These are phyloP conservation scores for Populus hybrid DNA, from an alignment of 441 rosid genomes.

Conservation along the genomic window DNA sequence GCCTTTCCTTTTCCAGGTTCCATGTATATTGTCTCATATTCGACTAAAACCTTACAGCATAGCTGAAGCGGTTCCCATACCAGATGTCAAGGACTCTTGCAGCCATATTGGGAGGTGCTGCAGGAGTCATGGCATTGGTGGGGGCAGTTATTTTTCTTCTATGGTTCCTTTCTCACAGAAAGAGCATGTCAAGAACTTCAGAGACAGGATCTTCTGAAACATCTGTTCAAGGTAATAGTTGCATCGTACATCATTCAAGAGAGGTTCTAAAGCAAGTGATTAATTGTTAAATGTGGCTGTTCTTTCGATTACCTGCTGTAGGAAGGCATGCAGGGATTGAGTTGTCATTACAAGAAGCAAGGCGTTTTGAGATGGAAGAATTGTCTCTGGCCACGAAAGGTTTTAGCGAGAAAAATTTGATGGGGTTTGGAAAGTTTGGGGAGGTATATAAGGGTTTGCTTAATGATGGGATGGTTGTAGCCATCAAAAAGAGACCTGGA, in stretches of 20 bases:
- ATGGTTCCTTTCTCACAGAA: constrained; percentile 48
- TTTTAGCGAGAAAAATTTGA: constrained; percentile 43
- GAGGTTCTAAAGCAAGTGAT: neutral
- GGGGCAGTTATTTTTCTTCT: constrained; percentile 30
- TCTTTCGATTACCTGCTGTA: constrained; percentile 23
- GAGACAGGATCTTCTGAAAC: constrained; percentile 59
- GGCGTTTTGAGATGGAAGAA: constrained; percentile 52
- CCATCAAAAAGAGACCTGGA: constrained; percentile 50
- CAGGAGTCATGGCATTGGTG: constrained; percentile 45
- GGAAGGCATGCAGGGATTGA: constrained; percentile 49
- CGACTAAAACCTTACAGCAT: constrained; percentile 15
- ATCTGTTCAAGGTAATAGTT: constrained; percentile 40
- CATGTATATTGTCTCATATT: constrained; percentile 28
- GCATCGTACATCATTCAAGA: constrained; percentile 6
- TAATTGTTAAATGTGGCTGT: neutral
- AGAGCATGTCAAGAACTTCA: constrained; percentile 31
- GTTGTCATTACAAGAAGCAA: constrained; percentile 36
- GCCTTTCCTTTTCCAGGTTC: constrained; percentile 36
- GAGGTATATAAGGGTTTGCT: constrained; percentile 54
- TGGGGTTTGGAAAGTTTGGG: constrained; percentile 63
- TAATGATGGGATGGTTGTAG: constrained; percentile 55
- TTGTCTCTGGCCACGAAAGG: constrained; percentile 50
- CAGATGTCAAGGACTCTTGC: constrained; percentile 88
- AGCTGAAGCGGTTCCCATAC: constrained; percentile 50
- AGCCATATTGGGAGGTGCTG: constrained; percentile 75